Evolutionary conservation across 2,329 filamentous ascomycete species (phyloP).

Genomic region (Fusarium pseudocircinatum): DNA sequence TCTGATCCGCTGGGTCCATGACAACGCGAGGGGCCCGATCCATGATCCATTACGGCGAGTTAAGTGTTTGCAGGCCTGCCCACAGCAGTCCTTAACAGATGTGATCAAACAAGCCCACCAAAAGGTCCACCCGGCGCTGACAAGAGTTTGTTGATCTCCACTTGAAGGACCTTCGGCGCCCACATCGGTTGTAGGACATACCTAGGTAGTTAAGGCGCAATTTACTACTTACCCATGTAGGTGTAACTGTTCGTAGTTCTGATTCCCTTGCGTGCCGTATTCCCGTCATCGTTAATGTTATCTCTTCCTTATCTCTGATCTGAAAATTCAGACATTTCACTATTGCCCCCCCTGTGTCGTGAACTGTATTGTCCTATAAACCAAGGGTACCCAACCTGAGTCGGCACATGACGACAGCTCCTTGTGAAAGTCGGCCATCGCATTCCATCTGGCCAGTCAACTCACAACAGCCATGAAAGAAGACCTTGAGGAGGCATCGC

Average conservation of each 20-base stretch:
- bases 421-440: constrained; percentile 14
- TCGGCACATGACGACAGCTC: constrained; percentile 13
- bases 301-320: neutral
- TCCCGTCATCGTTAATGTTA: neutral
- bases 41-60: neutral
- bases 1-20: constrained; percentile 1
- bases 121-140: constrained; percentile 14
- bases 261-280: constrained; percentile 15
- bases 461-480: constrained; percentile 25
- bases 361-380: neutral
- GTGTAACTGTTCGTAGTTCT: neutral
- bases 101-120: neutral
- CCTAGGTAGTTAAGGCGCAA: neutral
- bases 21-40: neutral
- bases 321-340: neutral
- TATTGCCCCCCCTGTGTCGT: neutral
- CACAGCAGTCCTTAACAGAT: constrained; percentile 8
- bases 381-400: neutral
- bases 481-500: constrained; percentile 35
- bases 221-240: constrained; percentile 17
- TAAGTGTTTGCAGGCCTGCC: constrained; percentile 8
- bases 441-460: neutral
- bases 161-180: constrained; percentile 9
- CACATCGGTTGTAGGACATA: neutral
- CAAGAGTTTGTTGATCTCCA: constrained; percentile 30